phyloP scores from a whole-genome alignment of 805 yeast species.

The Tetrapisispora pingtungensis region DNA sequence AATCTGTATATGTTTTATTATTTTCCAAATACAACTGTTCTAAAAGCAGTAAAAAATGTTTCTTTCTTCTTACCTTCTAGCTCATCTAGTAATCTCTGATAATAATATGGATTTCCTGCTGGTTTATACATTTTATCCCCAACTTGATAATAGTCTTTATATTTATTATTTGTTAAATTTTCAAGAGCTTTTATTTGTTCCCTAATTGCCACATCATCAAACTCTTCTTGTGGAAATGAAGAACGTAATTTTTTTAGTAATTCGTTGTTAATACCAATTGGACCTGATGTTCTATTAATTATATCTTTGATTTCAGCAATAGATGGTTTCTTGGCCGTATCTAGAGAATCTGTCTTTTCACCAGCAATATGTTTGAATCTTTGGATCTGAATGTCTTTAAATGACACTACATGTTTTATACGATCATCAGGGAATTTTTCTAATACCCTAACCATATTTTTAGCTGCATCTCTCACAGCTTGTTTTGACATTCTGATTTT shows the following conservation, averaged over 20 bases:
- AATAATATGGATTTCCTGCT: conserved; percentile 77
- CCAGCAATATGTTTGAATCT: conserved; percentile 46
- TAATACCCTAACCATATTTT: conserved; percentile 45
- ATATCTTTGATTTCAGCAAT: conserved; percentile 34
- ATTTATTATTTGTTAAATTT: conserved; percentile 49
- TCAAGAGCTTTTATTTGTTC: conserved; percentile 52
- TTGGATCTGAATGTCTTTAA: conserved; percentile 55
- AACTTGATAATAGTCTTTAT: conserved; percentile 51
- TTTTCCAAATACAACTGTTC: conserved; percentile 49
- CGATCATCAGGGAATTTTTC: conserved; percentile 61
- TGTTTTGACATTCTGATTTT: conserved; percentile 2
- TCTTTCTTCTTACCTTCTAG: conserved; percentile 65
- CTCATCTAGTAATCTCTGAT: conserved; percentile 59
- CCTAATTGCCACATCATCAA: conserved; percentile 37
- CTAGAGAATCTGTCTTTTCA: conserved; percentile 32
- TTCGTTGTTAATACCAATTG: conserved; percentile 39
- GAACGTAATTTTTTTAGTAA: conserved; percentile 35
- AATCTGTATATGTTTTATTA: no score
- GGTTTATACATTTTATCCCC: conserved; percentile 63
- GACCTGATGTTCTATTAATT: conserved; percentile 28
- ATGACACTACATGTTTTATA: conserved; percentile 57
- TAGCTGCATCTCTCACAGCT: conserved; percentile 26
- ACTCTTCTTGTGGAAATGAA: conserved; percentile 39
- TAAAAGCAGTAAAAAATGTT: conserved; percentile 51
- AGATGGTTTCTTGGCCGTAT: conserved; percentile 31